Evolutionary conservation across 2,329 filamentous ascomycete species (phyloP), one percentile per base, ranked within the genome.

Genomic region (Hypocreales sp.): DNA sequence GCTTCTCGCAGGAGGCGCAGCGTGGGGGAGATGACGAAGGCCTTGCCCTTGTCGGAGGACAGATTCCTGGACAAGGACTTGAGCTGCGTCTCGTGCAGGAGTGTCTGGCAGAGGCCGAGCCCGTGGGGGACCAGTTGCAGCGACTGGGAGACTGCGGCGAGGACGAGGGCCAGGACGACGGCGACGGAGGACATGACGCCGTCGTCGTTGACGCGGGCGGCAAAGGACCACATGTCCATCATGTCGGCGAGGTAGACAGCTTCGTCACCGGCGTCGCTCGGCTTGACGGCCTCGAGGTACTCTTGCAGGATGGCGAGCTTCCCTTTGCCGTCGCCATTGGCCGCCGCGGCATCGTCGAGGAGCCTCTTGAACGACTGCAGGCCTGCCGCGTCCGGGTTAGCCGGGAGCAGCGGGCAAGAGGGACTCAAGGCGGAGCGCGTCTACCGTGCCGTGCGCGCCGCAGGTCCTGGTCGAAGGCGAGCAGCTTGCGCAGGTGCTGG

Each of bases 151-250:
- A 92, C 62, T 14, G 79, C 70, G 50, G 78, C 83, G 20, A 95
- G 60, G 24, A 95, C 66, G 13, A 93, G 64, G 2, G 82, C 81
- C 17, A 98, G 57, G 7, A 84, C 75, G 2, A 87, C 80, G 2
- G 79, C 74, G 4, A 90, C 72, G 7, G 81, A 71, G 2, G 84
- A 87, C 46, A 90, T 67, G 32, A 94, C 60, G 29, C 73, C 69
- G 32, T 93, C 84, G 39, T 86, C 79, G 45, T 81, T 82, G 37
- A 72, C 72, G 47, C 81, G 75, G 17, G 73, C 72, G 4, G 80
- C 84, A 55, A 80, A 84, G 25, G 72, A 74, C 87, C 87, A 95
- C 32, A 75, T 83, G 41, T 92, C 79, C 54, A 92, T 79, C 21
- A 95, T 57, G 41, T 93, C 82, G 3, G 67, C 57, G 17, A 95